These are phyloP conservation scores for Metarhizium sp. DNA, from an alignment of 2,329 filamentous ascomycete genomes.

Conservation along the genomic window DNA sequence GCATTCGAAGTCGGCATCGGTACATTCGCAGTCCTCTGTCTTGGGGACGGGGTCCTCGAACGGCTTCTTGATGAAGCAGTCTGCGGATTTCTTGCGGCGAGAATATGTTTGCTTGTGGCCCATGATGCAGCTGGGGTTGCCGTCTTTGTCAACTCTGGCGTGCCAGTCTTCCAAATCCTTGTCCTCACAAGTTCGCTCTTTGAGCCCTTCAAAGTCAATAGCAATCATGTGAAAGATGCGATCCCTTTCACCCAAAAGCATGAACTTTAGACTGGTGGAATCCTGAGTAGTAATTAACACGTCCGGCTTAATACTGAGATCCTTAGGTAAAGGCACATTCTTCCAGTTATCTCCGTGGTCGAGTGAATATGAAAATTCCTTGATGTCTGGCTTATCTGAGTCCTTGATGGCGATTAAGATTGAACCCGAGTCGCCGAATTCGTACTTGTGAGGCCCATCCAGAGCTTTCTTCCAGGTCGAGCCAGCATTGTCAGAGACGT, in stretches of 20 bases:
- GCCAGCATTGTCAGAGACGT: slow-evolving; percentile 85
- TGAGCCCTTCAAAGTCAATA: slow-evolving; percentile 74
- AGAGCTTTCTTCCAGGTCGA: slow-evolving; percentile 69
- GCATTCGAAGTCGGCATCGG: slow-evolving; percentile 83
- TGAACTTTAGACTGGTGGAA: slow-evolving; percentile 85
- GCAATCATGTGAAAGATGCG: slow-evolving; percentile 57
- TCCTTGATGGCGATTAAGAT: slow-evolving; percentile 78
- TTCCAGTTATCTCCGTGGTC: slow-evolving; percentile 86
- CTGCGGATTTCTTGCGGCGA: slow-evolving; percentile 74
- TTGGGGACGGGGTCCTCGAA: slow-evolving; percentile 70
- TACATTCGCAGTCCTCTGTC: slow-evolving; percentile 71
- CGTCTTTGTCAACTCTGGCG: slow-evolving; percentile 71
- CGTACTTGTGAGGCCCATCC: slow-evolving; percentile 84
- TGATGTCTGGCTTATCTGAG: slow-evolving; percentile 50
- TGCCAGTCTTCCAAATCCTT: slow-evolving; percentile 83
- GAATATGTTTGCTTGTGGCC: slow-evolving; percentile 84
- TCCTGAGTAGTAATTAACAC: slow-evolving; percentile 83
- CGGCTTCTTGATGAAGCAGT: slow-evolving; percentile 81
- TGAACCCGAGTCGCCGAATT: slow-evolving; percentile 89
- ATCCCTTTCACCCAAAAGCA: slow-evolving; percentile 59
- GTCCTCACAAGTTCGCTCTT: slow-evolving; percentile 68
- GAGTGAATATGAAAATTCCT: slow-evolving; percentile 64
- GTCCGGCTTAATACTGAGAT: slow-evolving; percentile 57
- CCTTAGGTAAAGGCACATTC: slow-evolving; percentile 55
- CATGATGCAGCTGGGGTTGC: slow-evolving; percentile 84